Percentiles rank a stretch among this genome's conserved stretches.
Evolutionary conservation across 805 yeast species (phyloP).

Genomic region (Cyberlindnera saturnus): DNA sequence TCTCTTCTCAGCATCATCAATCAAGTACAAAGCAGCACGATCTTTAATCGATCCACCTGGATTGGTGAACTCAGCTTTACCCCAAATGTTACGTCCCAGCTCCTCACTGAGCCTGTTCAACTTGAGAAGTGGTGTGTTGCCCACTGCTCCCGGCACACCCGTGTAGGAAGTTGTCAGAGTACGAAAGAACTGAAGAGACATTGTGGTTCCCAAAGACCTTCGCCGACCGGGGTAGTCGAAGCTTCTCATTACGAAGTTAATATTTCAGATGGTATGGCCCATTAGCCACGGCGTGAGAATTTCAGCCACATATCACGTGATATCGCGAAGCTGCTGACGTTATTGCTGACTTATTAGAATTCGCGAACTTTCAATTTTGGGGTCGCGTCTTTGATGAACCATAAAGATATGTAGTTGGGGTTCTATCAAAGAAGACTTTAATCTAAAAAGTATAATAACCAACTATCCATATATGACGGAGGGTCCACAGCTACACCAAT

Average conservation of each 20-base stretch:
- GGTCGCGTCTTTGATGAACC: too few relatives aligned
- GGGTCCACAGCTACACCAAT: constrained; percentile 21
- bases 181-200: constrained; percentile 2
- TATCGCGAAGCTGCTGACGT: too few relatives aligned
- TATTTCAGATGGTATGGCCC: too few relatives aligned
- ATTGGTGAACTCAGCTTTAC: constrained; percentile 87
- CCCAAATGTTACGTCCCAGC: constrained; percentile 71
- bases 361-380: too few relatives aligned
- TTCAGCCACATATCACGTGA: too few relatives aligned
- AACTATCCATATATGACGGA: constrained; percentile 3
- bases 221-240: too few relatives aligned
- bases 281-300: too few relatives aligned
- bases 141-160: constrained; percentile 80
- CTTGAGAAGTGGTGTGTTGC: constrained; percentile 83
- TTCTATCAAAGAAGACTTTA: too few relatives aligned
- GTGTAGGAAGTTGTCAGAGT: constrained; percentile 32
- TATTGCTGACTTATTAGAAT: too few relatives aligned
- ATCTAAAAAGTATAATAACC: too few relatives aligned
- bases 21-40: constrained; percentile 75
- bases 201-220: not conserved
- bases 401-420: too few relatives aligned
- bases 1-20: constrained; percentile 70
- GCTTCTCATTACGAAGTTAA: too few relatives aligned
- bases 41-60: constrained; percentile 94
- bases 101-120: constrained; percentile 50